Percentiles rank a stretch among this genome's conserved stretches.
Evolutionary conservation across 805 yeast genomes (phyloP).

Genomic region (Metschnikowia henanensis): DNA sequence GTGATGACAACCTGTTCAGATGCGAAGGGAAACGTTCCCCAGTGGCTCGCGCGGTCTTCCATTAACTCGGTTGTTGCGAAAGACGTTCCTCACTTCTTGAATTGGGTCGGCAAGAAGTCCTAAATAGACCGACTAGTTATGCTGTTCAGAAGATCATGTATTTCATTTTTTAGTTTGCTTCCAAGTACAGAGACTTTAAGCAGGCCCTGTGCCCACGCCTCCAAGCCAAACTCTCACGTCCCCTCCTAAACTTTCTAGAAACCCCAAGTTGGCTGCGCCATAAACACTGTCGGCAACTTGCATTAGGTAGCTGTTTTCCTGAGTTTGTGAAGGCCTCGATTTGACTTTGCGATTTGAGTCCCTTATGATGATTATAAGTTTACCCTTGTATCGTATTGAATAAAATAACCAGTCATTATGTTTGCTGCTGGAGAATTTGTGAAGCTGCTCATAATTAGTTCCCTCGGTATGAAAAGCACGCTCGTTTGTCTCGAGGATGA

Average conservation of each 20-base stretch:
- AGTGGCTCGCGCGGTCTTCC: constrained; percentile 31
- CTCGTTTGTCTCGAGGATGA: constrained; percentile 24
- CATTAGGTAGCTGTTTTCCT: constrained; percentile 14
- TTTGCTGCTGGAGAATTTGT: constrained; percentile 39
- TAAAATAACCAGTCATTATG: constrained; percentile 45
- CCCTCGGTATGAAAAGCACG: constrained; percentile 23
- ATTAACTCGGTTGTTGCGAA: constrained; percentile 37
- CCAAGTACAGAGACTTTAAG: background rate
- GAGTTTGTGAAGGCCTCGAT: constrained; percentile 8
- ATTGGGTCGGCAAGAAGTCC: constrained; percentile 23
- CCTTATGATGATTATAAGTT: constrained; percentile 35
- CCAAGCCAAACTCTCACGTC: constrained; percentile 44
- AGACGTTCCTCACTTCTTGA: constrained; percentile 41
- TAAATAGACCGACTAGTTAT: background rate
- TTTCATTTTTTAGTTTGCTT: background rate
- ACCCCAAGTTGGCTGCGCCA: constrained; percentile 35
- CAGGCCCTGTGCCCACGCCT: constrained; percentile 17
- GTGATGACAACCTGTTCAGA: constrained; percentile 39
- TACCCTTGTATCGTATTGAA: constrained; percentile 29
- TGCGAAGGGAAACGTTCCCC: constrained; percentile 41
- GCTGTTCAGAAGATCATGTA: background rate
- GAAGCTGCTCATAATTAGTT: constrained; percentile 35
- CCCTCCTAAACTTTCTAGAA: constrained; percentile 41
- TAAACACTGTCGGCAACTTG: constrained; percentile 25
- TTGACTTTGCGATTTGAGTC: constrained; percentile 28